phyloP scores from a whole-genome alignment of 2,329 filamentous ascomycete genomes.

The Venturia asperata region DNA sequence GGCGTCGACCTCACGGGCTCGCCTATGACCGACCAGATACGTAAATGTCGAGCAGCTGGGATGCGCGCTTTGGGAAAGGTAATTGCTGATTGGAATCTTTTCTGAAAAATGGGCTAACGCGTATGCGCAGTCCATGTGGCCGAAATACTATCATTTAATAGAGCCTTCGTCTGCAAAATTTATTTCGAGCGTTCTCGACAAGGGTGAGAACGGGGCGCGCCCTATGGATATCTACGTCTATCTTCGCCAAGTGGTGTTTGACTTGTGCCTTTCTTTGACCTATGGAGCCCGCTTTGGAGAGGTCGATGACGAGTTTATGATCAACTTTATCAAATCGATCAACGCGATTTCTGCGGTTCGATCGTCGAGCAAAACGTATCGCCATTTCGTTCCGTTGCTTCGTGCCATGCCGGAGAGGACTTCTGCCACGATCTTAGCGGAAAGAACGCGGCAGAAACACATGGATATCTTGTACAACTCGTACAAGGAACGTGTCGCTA shows the following conservation, averaged over 20 bases:
- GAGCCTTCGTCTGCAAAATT: constrained; percentile 23
- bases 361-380: constrained; percentile 24
- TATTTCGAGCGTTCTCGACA: constrained; percentile 19
- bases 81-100: neutral
- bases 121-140: constrained; percentile 22
- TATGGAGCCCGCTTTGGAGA: constrained; percentile 24
- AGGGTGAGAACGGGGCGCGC: constrained; percentile 21
- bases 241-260: constrained; percentile 24
- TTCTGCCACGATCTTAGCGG: constrained; percentile 20
- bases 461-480: constrained; percentile 20
- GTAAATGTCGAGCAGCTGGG: constrained; percentile 24
- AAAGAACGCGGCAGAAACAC: constrained; percentile 21
- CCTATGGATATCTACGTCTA: constrained; percentile 24
- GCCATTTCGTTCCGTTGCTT: constrained; percentile 25
- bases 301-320: constrained; percentile 24
- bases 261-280: constrained; percentile 24
- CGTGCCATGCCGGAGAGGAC: constrained; percentile 21
- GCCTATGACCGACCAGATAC: constrained; percentile 26
- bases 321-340: constrained; percentile 23
- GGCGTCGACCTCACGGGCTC: constrained; percentile 24
- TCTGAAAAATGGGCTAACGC: neutral
- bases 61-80: constrained; percentile 23
- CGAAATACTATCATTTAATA: constrained; percentile 24
- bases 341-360: constrained; percentile 24
- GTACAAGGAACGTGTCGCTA: constrained; percentile 21